A percentile compares a stretch with the other conserved stretches of the same genome.
phyloP scores from a whole-genome alignment of 2,329 filamentous ascomycete genomes.

The Penicillium palitans region DNA sequence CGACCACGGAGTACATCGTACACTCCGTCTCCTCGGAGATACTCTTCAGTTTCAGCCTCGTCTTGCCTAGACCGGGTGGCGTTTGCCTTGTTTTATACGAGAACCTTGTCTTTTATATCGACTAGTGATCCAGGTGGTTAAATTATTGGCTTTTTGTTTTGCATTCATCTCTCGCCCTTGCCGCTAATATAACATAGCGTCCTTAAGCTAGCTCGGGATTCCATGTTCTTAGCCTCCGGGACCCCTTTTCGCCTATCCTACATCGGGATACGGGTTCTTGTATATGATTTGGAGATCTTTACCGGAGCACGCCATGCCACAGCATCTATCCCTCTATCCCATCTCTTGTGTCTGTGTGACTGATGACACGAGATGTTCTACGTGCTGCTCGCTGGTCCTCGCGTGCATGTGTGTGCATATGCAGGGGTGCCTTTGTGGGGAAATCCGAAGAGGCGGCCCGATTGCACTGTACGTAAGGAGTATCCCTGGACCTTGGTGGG shows the following conservation, averaged over 20 bases:
- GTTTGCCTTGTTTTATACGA: conserved; percentile 1
- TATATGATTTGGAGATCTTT: not conserved
- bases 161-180: not conserved
- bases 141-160: not conserved
- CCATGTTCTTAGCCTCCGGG: not conserved
- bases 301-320: not conserved
- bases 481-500: not conserved
- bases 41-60: not conserved
- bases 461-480: not conserved
- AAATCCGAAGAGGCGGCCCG: not conserved
- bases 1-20: not conserved
- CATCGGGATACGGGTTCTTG: not conserved
- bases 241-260: not conserved
- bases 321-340: not conserved
- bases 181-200: conserved; percentile 1
- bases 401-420: not conserved
- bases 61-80: not conserved
- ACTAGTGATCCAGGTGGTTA: not conserved
- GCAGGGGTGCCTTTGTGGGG: not conserved
- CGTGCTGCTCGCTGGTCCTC: not conserved
- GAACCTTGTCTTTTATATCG: not conserved
- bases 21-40: conserved; percentile 1
- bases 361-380: not conserved
- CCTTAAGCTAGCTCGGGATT: not conserved
- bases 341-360: not conserved